Evolutionary conservation across 345 rosid genomes (phyloP).

Genomic region (Citrus sp.): DNA sequence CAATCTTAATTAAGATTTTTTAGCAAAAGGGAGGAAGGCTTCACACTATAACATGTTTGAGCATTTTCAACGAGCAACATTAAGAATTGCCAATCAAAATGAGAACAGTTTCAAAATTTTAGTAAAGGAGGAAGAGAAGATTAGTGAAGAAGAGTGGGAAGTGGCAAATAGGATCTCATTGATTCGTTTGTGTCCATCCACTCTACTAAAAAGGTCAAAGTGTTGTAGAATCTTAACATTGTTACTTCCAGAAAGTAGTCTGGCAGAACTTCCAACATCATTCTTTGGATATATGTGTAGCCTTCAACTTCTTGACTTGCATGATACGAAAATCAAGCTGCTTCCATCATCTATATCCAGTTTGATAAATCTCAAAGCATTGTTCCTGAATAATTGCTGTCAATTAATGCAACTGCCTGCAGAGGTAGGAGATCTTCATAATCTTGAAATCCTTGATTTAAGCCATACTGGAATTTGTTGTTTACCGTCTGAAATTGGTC

Average conservation of each 20-base stretch:
- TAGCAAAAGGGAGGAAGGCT: neutral
- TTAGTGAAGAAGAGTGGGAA: constrained; percentile 8
- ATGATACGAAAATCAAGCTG: constrained; percentile 4
- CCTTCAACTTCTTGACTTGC: constrained; percentile 23
- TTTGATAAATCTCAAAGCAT: constrained; percentile 13
- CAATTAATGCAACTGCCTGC: constrained; percentile 10
- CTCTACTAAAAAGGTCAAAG: constrained; percentile 1
- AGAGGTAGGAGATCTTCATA: constrained; percentile 8
- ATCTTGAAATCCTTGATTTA: constrained; percentile 23
- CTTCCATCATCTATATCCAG: constrained; percentile 20
- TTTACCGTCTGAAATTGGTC: constrained; percentile 15
- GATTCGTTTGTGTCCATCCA: neutral
- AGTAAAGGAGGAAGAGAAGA: neutral
- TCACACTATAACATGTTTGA: neutral
- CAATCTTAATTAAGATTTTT: too few species aligned
- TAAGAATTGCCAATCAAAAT: neutral
- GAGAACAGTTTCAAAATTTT: neutral
- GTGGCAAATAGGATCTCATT: constrained; percentile 15
- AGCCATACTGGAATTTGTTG: constrained; percentile 6
- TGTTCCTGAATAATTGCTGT: constrained; percentile 15
- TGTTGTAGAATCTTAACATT: constrained; percentile 12
- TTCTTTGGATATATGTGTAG: constrained; percentile 12
- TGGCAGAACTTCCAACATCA: neutral
- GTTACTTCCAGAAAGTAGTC: constrained; percentile 10
- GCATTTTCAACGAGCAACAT: neutral